Evolutionary conservation across 2,329 filamentous ascomycete genomes (phyloP), one percentile per base, ranked within the genome.

Genomic region (Aspergillus brasiliensis): DNA sequence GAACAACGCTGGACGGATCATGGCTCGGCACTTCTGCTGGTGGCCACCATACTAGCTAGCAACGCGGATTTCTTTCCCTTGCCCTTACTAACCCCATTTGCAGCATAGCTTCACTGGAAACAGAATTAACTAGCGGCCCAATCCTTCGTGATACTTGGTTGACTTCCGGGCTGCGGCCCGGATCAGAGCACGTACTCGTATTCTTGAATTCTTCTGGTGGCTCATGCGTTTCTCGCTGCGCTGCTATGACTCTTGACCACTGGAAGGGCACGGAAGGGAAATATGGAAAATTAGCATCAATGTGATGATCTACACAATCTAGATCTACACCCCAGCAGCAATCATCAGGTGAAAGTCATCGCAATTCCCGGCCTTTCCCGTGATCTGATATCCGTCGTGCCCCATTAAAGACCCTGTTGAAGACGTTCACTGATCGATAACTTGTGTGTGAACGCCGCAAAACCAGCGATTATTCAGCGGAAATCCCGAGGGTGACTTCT

Each of bases 361-460:
- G 31, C 31, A 47, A 13, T 11, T 10, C 40, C 21, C 48, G 27
- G 40, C 27, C 27, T 48, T 28, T 31, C 31, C 31, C 23, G 25
- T 37, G 49, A 27, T 27, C 19, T 31, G 38, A 8, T 27, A 21
- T 53, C 38, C 13, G 37, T 13, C 10, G 19, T n/a, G 37, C 23
- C 28, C 49, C 31, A n/a, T 15, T 34, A n/a, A 7, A 47, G 15
- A 13, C 21, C 19, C 48, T 23, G 44, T 19, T 27, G 31, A 27
- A 31, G 34, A 47, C 56, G 56, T 52, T 57, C 37, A 13, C 47
- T 52, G 56, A 51, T 44, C 44, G 52, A 44, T 55, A 54, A 27
- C 38, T 40, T 55, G 27, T 58, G 38, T 27, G 13, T 58, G 25
- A 15, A 21, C 40, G 19, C 52, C 27, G 46, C 17, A 27, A 13